Evolutionary conservation across 2,329 filamentous ascomycete species (phyloP), one percentile per base, ranked within the genome.

Genomic region (Cladorrhinum sp.): DNA sequence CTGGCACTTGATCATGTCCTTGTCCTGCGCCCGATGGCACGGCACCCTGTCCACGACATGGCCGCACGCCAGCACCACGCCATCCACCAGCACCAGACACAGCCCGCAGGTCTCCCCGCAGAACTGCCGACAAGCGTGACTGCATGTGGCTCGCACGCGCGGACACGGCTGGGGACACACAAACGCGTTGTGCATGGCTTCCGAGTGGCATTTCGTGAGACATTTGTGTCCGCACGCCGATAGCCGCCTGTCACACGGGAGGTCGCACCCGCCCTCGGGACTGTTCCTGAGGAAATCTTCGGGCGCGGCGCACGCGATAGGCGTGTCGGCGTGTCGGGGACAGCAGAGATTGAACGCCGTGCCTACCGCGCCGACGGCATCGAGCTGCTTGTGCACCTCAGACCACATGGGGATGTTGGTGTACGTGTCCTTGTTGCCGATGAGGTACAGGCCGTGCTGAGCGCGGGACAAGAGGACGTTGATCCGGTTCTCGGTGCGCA

Each of bases 381-480:
- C 62, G 0, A 92, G 73, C 21, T 87, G 82, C 0, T 73, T 61
- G 8, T 87, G 71, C 0, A 91, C 84, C 0, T 83, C 67, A 0
- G 71, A 67, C 88, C 88, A 92, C 86, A 91, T 91, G 0, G 73
- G 69, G 0, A 90, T 78, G 20, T 77, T 72, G 0, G 68, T 68
- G 28, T 81, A 82, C 5, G 52, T 91, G 0, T 81, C 71, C 0
- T 84, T 69, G 67, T 91, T 88, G 1, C 89, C 87, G 36, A 92
- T 85, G 18, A 92, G 75, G 68, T 87, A 89, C 80, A 92, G 85
- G 0, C 88, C 87, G 65, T 91, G 83, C 65, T 85, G 77, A 0
- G 88, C 88, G 5, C 89, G 82, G 39, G 82, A 86, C 0, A 91
- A 75, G 0, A 90, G 76, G 0, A 91, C 87, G 60, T 91, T 90